A percentile compares a stretch with the other conserved stretches of the same genome.
Conservation (phyloP, 2,329 filamentous ascomycete species). For the Botrytis aclada region DNA sequence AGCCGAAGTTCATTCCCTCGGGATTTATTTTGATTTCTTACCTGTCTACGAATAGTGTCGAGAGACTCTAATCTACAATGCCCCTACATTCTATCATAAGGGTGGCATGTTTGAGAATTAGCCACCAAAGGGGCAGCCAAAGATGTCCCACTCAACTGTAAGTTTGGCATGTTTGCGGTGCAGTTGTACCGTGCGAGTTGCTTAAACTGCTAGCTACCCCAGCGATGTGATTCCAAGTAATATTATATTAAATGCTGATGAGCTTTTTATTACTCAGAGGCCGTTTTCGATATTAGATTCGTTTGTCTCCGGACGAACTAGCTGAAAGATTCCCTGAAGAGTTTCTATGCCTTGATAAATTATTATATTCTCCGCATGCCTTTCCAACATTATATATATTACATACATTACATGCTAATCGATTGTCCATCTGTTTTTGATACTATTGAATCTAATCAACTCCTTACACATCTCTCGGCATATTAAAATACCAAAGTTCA, state of each 20-base stretch:
- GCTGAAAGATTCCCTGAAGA: not conserved
- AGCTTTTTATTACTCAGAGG: not conserved
- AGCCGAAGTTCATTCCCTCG: not conserved
- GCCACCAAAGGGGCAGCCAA: not conserved
- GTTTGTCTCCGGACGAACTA: not conserved
- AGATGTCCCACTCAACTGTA: not conserved
- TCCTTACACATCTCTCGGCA: not conserved
- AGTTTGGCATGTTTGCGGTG: not conserved
- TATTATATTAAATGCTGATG: not conserved
- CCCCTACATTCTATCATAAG: not conserved
- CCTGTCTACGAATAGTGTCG: not conserved
- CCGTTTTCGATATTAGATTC: not conserved
- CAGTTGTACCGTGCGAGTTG: not conserved
- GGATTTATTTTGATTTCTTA: not conserved
- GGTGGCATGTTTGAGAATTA: not conserved
- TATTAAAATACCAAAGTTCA: not conserved
- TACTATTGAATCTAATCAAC: not conserved
- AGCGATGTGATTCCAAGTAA: not conserved
- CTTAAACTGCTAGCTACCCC: not conserved
- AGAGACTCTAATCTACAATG: not conserved
- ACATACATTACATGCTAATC: not conserved
- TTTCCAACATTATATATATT: not conserved
- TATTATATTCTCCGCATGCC: not conserved
- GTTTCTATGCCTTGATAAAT: not conserved
- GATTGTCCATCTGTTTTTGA: not conserved